Conservation (phyloP, 495 filamentous ascomycete genomes). For the Pyrenopolyporus hunteri region DNA sequence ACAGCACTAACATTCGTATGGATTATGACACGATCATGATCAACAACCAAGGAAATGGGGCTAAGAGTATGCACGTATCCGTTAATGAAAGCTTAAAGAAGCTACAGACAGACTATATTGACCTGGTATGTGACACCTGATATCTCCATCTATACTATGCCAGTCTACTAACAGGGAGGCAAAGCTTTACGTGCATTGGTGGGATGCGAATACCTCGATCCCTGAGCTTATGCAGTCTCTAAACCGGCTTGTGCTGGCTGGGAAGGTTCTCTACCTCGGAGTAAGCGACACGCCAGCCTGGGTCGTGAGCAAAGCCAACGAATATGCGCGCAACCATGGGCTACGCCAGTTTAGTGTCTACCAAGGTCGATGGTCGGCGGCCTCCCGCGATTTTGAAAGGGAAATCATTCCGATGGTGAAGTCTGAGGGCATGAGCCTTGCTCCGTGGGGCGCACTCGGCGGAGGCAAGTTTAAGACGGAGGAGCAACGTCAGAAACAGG, state of each 20-base stretch:
- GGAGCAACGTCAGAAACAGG: constrained; percentile 45
- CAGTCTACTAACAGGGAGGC: background rate
- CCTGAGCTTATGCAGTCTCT: constrained; percentile 74
- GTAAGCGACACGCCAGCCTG: constrained; percentile 74
- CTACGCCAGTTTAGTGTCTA: constrained; percentile 70
- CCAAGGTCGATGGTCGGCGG: constrained; percentile 68
- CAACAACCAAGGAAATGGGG: constrained; percentile 63
- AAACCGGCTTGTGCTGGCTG: constrained; percentile 61
- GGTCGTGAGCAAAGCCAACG: constrained; percentile 70
- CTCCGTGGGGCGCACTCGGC: constrained; percentile 68
- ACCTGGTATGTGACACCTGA: constrained; percentile 49
- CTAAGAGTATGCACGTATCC: constrained; percentile 62
- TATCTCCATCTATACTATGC: background rate
- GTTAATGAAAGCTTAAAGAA: constrained; percentile 63
- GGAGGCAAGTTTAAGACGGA: constrained; percentile 67
- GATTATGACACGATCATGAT: constrained; percentile 56
- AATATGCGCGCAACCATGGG: constrained; percentile 70
- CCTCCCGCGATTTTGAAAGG: constrained; percentile 68
- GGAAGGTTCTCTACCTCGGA: constrained; percentile 75
- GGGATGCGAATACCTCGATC: constrained; percentile 66
- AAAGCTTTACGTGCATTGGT: constrained; percentile 66
- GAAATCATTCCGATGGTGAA: constrained; percentile 72
- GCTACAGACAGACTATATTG: constrained; percentile 69
- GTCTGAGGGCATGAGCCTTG: constrained; percentile 72
- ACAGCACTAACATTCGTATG: constrained; percentile 54